Evolutionary conservation across 306 rosid genomes (phyloP).

Genomic region (Sechiopsis laciniata): DNA sequence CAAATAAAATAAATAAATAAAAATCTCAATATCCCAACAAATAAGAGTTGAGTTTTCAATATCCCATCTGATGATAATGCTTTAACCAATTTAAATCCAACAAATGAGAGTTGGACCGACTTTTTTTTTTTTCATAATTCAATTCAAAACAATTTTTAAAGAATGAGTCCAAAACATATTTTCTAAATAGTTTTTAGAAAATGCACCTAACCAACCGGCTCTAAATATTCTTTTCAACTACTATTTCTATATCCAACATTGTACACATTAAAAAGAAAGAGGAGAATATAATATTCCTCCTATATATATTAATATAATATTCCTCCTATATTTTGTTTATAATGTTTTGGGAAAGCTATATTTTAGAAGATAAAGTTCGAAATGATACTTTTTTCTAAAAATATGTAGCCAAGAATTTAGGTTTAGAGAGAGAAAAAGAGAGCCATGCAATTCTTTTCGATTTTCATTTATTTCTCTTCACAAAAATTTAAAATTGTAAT

Average conservation of each 20-base stretch:
- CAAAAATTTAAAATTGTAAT: neutral
- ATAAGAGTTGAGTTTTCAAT: too few relatives aligned
- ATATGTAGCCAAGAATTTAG: neutral
- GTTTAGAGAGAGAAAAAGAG: conserved; percentile 17
- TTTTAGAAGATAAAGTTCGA: conserved; percentile 9
- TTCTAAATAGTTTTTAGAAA: neutral
- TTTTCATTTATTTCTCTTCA: conserved; percentile 9
- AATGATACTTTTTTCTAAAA: conserved; percentile 8
- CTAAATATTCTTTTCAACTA: conserved; percentile 5
- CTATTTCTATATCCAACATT: neutral
- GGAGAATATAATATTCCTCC: conserved; percentile 12
- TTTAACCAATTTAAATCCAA: too few relatives aligned
- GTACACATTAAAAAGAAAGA: neutral
- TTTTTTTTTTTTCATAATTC: too few relatives aligned
- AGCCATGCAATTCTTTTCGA: neutral
- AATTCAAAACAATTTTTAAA: too few relatives aligned
- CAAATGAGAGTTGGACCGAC: too few relatives aligned
- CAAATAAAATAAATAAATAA: too few relatives aligned
- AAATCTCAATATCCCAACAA: too few relatives aligned
- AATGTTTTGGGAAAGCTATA: conserved; percentile 2
- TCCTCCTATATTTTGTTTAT: neutral
- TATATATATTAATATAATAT: neutral
- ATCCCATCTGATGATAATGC: too few relatives aligned
- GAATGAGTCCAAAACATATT: neutral
- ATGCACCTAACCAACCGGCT: neutral